phyloP scores from a whole-genome alignment of 2,329 filamentous ascomycete species.

The Penicillium paneum region DNA sequence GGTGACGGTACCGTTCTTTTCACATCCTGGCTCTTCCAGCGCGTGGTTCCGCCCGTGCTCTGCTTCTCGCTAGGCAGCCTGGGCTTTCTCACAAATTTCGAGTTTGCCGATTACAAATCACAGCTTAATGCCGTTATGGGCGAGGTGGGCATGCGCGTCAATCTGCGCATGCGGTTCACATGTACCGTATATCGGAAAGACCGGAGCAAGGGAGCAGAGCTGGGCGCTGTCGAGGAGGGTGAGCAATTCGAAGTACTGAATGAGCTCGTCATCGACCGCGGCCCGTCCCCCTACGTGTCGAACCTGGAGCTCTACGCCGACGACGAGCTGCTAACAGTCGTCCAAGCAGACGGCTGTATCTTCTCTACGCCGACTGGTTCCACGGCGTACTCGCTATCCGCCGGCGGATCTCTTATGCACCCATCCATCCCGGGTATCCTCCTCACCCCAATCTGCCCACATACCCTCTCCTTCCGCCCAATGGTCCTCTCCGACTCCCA shows the following conservation, averaged over 20 bases:
- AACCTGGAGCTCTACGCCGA: conserved; percentile 96
- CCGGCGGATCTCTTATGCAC: conserved; percentile 91
- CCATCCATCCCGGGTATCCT: conserved; percentile 96
- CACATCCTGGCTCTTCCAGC: conserved; percentile 94
- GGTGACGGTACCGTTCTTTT: conserved; percentile 97
- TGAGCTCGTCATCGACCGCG: conserved; percentile 96
- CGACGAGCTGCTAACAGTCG: conserved; percentile 87
- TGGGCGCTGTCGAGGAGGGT: conserved; percentile 71
- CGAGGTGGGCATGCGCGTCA: conserved; percentile 92
- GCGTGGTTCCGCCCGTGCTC: conserved; percentile 87
- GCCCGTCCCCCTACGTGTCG: conserved; percentile 93
- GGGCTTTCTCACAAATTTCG: conserved; percentile 95
- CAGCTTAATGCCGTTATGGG: conserved; percentile 90
- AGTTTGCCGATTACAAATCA: conserved; percentile 83
- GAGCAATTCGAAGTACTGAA: conserved; percentile 98
- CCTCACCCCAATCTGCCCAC: conserved; percentile 94
- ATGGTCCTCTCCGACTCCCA: conserved; percentile 97
- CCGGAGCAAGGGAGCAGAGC: conserved; percentile 43
- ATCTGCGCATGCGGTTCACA: conserved; percentile 97
- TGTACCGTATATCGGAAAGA: conserved; percentile 87
- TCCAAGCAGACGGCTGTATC: conserved; percentile 96
- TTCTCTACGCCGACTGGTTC: conserved; percentile 94
- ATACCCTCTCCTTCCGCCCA: conserved; percentile 92
- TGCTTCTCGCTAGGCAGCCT: conserved; percentile 90
- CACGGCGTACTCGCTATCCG: conserved; percentile 93